Evolutionary conservation across 495 filamentous ascomycete species (phyloP), one percentile per base, ranked within the genome.

Genomic region (Aspergillus sparsus): DNA sequence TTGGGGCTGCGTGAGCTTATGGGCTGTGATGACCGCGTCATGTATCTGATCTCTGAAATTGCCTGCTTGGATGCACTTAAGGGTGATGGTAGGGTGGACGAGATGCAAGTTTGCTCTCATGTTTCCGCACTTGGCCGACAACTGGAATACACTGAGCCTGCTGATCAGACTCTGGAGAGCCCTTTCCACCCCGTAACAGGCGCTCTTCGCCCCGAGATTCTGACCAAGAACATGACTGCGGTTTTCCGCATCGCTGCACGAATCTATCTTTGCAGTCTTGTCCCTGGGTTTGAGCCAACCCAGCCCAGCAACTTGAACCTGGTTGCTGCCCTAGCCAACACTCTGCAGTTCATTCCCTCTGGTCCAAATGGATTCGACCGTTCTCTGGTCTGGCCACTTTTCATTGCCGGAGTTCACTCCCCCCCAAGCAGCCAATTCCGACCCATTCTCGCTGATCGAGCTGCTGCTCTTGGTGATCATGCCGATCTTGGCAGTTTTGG

Each of bases 31-130:
- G 94, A 98, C 76, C 85, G 87, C 21, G 86, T 98, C 67, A 97
- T 98, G 94, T 98, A 96, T 70, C 82, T 98, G 61, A 96, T 98
- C 68, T 96, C 92, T 2, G 94, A 98, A 70, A 96, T 97, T 64
- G 90, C 93, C 21, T 98, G 94, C 74, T 81, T 98, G 39, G 94
- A 98, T 65, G 88, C 89, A 3, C 80, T 97, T 58, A 96, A 93
- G 81, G 75, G 77, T 34, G 88, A 92, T 33, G 88, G 88, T 42
- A 87, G 92, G 73, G 60, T 86, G 46, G 89, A 94, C 62, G 87
- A 90, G 64, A 84, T 96, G 60, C 80, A 87, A 44, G 83, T 97
- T 44, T 97, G 93, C 80, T 78, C 84, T 9, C 92, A 97, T 71
- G 90, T 97, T 27, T 84, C 85, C 49, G 80, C 86, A 7, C 85